phyloP scores from a whole-genome alignment of 1,139 yeast genomes.

The Pichia inconspicua region DNA sequence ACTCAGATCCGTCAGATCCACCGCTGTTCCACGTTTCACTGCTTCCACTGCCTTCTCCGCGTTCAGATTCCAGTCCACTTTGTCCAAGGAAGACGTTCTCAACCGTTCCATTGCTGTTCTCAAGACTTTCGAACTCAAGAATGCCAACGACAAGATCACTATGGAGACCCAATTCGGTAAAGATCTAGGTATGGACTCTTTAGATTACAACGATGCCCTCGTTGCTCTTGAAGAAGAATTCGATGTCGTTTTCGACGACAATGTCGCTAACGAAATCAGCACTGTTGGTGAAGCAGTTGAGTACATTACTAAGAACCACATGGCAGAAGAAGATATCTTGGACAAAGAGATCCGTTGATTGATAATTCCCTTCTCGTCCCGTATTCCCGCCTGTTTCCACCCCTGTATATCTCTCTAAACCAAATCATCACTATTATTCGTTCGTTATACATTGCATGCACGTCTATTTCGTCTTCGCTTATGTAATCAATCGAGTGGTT shows the following conservation, averaged over 20 bases:
- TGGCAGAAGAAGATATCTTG: conserved; percentile 27
- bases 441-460: no score
- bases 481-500: background rate
- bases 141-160: conserved; percentile 22
- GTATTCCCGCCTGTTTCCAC: background rate
- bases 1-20: conserved; percentile 4
- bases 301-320: conserved; percentile 35
- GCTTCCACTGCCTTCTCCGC: conserved; percentile 8
- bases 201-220: conserved; percentile 56
- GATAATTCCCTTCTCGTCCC: no score
- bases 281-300: conserved; percentile 56
- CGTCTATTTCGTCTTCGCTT: background rate
- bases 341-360: conserved; percentile 29
- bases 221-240: conserved; percentile 61
- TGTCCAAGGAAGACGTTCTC: conserved; percentile 28
- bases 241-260: conserved; percentile 56
- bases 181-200: conserved; percentile 56
- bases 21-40: conserved; percentile 3
- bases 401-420: background rate
- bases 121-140: conserved; percentile 28
- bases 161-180: conserved; percentile 47
- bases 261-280: conserved; percentile 53
- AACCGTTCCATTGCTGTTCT: conserved; percentile 29
- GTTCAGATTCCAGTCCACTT: conserved; percentile 20
- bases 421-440: no score